Percentiles rank a stretch among this genome's conserved stretches.
These are phyloP conservation scores for Carex parvula DNA, from an alignment of 176 grass and related monocot species.

Conservation along the genomic window DNA sequence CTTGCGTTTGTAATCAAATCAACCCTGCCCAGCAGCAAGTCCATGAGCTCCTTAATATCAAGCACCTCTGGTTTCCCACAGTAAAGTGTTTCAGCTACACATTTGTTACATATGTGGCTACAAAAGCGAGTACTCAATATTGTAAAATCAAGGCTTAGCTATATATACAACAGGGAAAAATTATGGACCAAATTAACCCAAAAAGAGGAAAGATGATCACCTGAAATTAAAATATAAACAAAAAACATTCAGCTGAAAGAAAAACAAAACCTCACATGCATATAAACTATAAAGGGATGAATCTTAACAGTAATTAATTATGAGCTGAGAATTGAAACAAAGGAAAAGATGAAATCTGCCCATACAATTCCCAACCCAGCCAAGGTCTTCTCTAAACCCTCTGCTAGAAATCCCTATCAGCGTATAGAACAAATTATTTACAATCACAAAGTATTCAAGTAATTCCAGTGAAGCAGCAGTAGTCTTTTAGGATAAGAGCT, in stretches of 20 bases:
- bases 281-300: too few relatives aligned
- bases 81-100: not conserved
- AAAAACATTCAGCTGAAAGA: not conserved
- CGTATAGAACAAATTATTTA: not conserved
- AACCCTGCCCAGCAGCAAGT: too few relatives aligned
- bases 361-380: constrained; percentile 89
- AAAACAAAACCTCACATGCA: constrained; percentile 19
- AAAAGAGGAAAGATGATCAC: constrained; percentile 56
- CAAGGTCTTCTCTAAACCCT: constrained; percentile 86
- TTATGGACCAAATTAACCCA: not conserved
- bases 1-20: too few relatives aligned
- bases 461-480: not conserved
- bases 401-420: constrained; percentile 79
- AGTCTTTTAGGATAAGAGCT: not conserved
- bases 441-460: not conserved
- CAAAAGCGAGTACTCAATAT: not conserved
- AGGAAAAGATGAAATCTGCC: not conserved
- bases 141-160: not conserved
- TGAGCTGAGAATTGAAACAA: constrained; percentile 21
- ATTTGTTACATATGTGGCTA: not conserved
- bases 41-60: too few relatives aligned
- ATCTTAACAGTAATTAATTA: not conserved
- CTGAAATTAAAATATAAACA: constrained; percentile 32
- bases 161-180: not conserved
- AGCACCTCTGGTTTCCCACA: too few relatives aligned